Percentiles rank a stretch among this genome's conserved stretches.
Evolutionary conservation across 345 rosid species (phyloP).

Genomic region (Iberis pinnata): DNA sequence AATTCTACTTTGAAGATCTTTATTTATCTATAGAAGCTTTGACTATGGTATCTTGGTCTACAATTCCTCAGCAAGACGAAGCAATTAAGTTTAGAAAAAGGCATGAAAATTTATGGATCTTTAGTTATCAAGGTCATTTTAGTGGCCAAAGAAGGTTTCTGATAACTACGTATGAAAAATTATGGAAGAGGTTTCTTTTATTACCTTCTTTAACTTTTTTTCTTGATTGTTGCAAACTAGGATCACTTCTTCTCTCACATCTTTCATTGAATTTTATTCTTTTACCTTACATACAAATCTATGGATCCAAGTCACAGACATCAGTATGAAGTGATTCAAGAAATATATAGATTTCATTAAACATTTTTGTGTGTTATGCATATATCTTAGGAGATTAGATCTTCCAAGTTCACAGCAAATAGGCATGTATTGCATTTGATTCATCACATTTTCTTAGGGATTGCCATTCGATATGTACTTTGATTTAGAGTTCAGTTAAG

Average conservation of each 20-base stretch:
- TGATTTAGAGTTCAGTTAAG: slow-evolving; percentile 74
- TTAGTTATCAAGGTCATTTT: slow-evolving; percentile 84
- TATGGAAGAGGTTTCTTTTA: slow-evolving; percentile 68
- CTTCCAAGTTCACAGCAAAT: too few species aligned
- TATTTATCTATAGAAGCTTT: too few species aligned
- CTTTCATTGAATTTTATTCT: slow-evolving; percentile 2
- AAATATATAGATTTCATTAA: slow-evolving; percentile 40
- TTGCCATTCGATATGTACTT: slow-evolving; percentile 91
- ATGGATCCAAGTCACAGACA: slow-evolving; percentile 83
- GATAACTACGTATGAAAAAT: slow-evolving; percentile 68
- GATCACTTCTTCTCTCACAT: slow-evolving; percentile 8
- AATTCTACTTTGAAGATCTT: slow-evolving; percentile 1
- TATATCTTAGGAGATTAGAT: background rate
- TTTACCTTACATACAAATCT: slow-evolving; percentile 51
- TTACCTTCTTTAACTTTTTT: background rate
- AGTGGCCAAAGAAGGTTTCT: slow-evolving; percentile 83
- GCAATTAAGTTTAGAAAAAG: slow-evolving; percentile 76
- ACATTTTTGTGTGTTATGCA: background rate
- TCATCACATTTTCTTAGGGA: slow-evolving; percentile 47
- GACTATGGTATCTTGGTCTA: slow-evolving; percentile 51
- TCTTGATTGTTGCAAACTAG: background rate
- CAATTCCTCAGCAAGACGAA: slow-evolving; percentile 91
- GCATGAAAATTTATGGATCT: slow-evolving; percentile 45
- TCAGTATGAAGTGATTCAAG: slow-evolving; percentile 96
- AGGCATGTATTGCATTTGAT: background rate